Evolutionary conservation across 2,329 filamentous ascomycete species (phyloP), one percentile per base, ranked within the genome.

Genomic region (Apiospora sp.): DNA sequence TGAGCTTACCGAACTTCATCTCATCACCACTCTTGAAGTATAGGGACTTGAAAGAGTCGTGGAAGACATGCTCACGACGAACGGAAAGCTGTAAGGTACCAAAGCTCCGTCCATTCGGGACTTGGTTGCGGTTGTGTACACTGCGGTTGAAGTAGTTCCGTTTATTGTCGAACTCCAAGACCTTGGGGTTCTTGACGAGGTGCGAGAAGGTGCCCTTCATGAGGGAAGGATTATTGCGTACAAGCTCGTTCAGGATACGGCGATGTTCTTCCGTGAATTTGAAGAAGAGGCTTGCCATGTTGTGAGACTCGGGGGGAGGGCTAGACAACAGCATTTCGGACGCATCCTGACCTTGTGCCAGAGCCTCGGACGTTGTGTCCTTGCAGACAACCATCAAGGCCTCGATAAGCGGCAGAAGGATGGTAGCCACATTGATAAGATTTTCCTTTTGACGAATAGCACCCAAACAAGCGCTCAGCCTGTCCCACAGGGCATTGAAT

Each of bases 371-470:
- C 1, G 94, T 93, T 12, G 95, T 98, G 82, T 98, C 98, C 87
- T 98, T 99, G 89, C 97, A 99, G 41, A 99, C 95, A 71, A 99
- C 96, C 96, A 99, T 99, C 74, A 99, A 87, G 7, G 95, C 94
- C 83, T 99, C 96, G 74, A 99, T 98, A 43, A 99, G 86, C 43
- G 96, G 96, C 48, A 98, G 87, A 37, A 99, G 88, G 75, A 98
- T 98, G 0, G 96, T 98, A 43, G 96, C 97, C 72, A 99, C 95
- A 79, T 97, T 98, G 79, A 98, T 91, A 92, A 98, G 96, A 80
- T 94, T 97, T 81, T 97, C 95, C 72, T 95, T 93, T 82, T 97
- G 91, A 70, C 94, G 93, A 77, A 99, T 98, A 12, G 94, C 93
- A 72, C 90, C 91, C 71, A 99, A 87, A 80, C 96, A 98, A 49